Evolutionary conservation across 2,329 filamentous ascomycete species (phyloP), one percentile per base, ranked within the genome.

Genomic region (Alternaria metachromatica): DNA sequence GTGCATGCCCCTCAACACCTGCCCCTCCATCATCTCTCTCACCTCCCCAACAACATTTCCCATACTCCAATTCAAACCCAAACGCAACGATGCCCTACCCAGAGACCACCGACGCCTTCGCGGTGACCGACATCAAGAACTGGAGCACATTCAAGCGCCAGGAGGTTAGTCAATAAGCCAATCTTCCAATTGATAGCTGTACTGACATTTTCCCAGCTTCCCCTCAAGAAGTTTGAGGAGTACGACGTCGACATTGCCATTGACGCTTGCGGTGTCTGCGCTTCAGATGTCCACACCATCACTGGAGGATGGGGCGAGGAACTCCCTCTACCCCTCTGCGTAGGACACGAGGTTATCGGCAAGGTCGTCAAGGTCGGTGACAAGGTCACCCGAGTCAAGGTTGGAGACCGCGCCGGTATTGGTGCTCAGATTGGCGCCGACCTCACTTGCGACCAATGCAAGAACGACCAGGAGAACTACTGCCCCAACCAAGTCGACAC

Each of bases 211-310:
- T 15, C 8, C 8, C 80, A 94, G 84, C 93, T 93, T 84, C 87
- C 89, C 72, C 89, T 94, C 62, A 96, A 96, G 84, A 91, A 92
- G 18, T 96, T 96, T 78, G 92, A 90, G 69, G 92, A 94, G 78
- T 87, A 92, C 80, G 93, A 97, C 77, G 88, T 97, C 73, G 93
- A 97, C 78, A 88, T 97, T 81, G 91, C 94, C 84, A 90, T 97
- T 74, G 89, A 94, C 70, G 90, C 70, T 20, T 80, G 79, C 66
- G 79, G 79, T 74, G 84, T 86, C 59, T 86, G 84, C 77, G 82
- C 80, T 55, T 82, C 80, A 44, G 83, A 85, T 66, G 75, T 84
- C 28, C 83, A 85, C 77, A 84, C 80, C 67, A 84, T 84, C 71
- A 80, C 74, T 60, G 84, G 84, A 58, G 89, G 90, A 65, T 92